Evolutionary conservation across 345 rosid genomes (phyloP), one percentile per base, ranked within the genome.

Genomic region (Populus davidiana): DNA sequence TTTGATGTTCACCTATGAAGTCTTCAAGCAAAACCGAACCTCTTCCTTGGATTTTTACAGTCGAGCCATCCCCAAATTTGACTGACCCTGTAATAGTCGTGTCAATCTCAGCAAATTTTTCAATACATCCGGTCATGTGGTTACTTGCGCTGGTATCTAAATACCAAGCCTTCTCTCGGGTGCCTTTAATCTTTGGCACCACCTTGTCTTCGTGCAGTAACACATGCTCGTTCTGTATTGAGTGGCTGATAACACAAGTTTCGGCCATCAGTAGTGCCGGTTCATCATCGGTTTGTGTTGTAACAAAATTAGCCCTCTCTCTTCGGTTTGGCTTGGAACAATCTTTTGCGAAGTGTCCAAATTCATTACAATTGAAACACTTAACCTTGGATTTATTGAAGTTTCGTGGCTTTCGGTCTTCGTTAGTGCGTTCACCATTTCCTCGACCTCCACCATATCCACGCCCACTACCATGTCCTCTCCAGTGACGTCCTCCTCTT

Each of bases 321-420:
- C 31, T 29, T 29, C 31, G 31, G 31, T 29, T 29, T 29, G 31
- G 38, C 38, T 36, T 36, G 38, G 38, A 36, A 36, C 38, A 36
- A 36, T 36, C 38, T 36, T 36, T 36, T 36, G 38, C 6, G 7
- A 36, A 36, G 38, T 36, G 38, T 36, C 38, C 38, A 36, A 36
- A 36, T 36, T 36, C 38, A 36, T 36, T 36, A 36, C 38, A 65
- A 25, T 65, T 23, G 69, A 65, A 65, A 65, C 36, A 65, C 69
- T 65, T 65, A 13, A 65, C 69, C 69, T 12, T 21, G 69, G 69
- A 65, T 65, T 65, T 65, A 12, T 65, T 0, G 69, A 65, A 65
- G 69, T 65, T 65, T 6, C 29, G 29, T 65, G 69, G 69, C 69
- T 65, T 65, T 65, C 18, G 69, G 69, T 65, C 61, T 52, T 36